phyloP scores from a whole-genome alignment of 2,329 filamentous ascomycete genomes.

The Coniochaeta prunicola region DNA sequence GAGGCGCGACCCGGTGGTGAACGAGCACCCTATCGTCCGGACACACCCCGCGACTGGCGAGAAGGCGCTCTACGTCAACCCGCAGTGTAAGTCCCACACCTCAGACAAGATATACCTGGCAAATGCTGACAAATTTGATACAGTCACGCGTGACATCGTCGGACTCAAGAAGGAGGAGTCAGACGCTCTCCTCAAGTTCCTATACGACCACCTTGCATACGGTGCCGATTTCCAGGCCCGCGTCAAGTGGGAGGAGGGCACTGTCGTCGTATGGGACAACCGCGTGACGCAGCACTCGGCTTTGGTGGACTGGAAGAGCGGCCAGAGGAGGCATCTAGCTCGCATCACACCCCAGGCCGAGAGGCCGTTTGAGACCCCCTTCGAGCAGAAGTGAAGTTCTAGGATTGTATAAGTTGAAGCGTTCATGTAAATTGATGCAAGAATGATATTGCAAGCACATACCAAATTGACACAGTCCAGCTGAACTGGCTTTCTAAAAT shows the following conservation, averaged over 20 bases:
- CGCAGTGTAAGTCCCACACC: slow-evolving; percentile 58
- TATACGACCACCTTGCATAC: slow-evolving; percentile 67
- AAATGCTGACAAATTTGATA: slow-evolving; percentile 13
- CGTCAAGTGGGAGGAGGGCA: slow-evolving; percentile 72
- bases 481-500: background rate
- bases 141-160: slow-evolving; percentile 73
- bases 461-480: background rate
- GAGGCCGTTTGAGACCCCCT: slow-evolving; percentile 64
- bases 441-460: background rate
- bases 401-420: background rate
- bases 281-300: slow-evolving; percentile 73
- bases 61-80: slow-evolving; percentile 77
- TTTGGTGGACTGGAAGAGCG: slow-evolving; percentile 73
- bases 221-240: slow-evolving; percentile 67
- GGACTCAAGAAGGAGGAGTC: slow-evolving; percentile 84
- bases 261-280: slow-evolving; percentile 85
- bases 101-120: background rate
- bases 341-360: slow-evolving; percentile 81
- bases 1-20: slow-evolving; percentile 67
- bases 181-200: slow-evolving; percentile 67
- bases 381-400: slow-evolving; percentile 10
- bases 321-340: slow-evolving; percentile 70
- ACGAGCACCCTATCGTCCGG: slow-evolving; percentile 69
- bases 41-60: slow-evolving; percentile 79
- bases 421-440: background rate